Evolutionary conservation across 192 early-diverging fungal genomes (phyloP), one percentile per base, ranked within the genome.

Genomic region (Backusella sp.): DNA sequence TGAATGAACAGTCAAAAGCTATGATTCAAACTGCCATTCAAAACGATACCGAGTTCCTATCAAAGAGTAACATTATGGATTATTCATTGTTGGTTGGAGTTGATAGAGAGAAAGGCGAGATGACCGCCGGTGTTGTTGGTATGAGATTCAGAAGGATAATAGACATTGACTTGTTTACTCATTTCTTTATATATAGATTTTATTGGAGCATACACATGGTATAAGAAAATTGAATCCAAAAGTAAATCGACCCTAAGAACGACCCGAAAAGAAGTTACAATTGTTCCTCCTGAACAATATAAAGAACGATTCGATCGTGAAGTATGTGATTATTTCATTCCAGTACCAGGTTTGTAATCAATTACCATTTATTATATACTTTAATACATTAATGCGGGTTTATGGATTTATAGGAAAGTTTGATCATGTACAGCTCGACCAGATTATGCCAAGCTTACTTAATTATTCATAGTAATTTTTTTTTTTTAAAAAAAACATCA

Each of bases 171-270:
- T n/a, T 36, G 35, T 28, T 28, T n/a, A 44, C 19, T n/a, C 17
- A 49, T 17, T 6, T 37, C 28, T 70, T 0, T 23, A 21, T 23
- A 4, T 26, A 19, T 75, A 89, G 97, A 99, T 79, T 99, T 95
- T 84, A 97, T 98, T 83, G 91, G 96, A 23, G 94, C 96, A 1
- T 99, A 94, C 73, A 99, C 96, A 0, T 99, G 96, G 95, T 96
- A 97, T 84, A 99, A 99, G 85, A 92, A 94, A 76, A 88, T 99
- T 15, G 97, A 99, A 83, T 89, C 84, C 53, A 87, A 80, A 59
- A 88, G 88, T 41, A 94, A 94, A 79, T 86, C 86, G 0, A 88
- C 91, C 1, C 73, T 93, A 8, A 62, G 56, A 62, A 92, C 92
- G 3, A 28, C 56, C 0, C 89, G 91, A 36, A 94, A 92, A 73